Percentiles rank a stretch among this genome's conserved stretches.
These are phyloP conservation scores for Syncephalastrum monosporum DNA, from an alignment of 371 early-diverging fungal genomes.

Conservation along the genomic window DNA sequence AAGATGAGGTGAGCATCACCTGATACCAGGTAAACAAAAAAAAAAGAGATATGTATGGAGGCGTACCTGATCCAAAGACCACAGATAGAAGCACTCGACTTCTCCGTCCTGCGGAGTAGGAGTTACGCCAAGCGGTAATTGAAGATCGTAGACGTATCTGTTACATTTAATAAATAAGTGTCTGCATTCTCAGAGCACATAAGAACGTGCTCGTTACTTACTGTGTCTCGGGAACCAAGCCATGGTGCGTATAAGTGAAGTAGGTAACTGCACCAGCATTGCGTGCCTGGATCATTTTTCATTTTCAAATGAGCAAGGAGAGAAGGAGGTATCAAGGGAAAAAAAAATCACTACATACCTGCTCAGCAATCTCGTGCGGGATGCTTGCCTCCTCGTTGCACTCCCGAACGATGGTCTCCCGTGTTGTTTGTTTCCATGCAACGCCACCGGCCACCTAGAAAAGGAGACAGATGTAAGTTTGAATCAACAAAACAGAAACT, in stretches of 20 bases:
- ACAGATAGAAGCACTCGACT: constrained; percentile 78
- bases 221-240: constrained; percentile 74
- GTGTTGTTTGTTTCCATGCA: constrained; percentile 58
- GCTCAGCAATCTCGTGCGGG: constrained; percentile 45
- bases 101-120: constrained; percentile 91
- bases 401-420: constrained; percentile 78
- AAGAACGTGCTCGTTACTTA: constrained; percentile 26
- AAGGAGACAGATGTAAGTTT: constrained; percentile 1
- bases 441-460: constrained; percentile 81
- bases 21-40: background rate
- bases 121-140: constrained; percentile 57
- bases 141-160: constrained; percentile 82
- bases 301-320: background rate
- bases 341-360: constrained; percentile 2
- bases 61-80: constrained; percentile 67
- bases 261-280: constrained; percentile 73
- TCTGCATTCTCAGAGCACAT: background rate
- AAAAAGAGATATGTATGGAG: background rate
- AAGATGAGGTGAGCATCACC: background rate
- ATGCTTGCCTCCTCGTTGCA: constrained; percentile 90
- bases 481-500: background rate
- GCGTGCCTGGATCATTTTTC: constrained; percentile 30
- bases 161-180: constrained; percentile 7
- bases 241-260: constrained; percentile 54
- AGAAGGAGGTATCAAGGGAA: background rate